Evolutionary conservation across 1,139 yeast species (phyloP), one percentile per base, ranked within the genome.

Genomic region (Suhomyces wounanorum): DNA sequence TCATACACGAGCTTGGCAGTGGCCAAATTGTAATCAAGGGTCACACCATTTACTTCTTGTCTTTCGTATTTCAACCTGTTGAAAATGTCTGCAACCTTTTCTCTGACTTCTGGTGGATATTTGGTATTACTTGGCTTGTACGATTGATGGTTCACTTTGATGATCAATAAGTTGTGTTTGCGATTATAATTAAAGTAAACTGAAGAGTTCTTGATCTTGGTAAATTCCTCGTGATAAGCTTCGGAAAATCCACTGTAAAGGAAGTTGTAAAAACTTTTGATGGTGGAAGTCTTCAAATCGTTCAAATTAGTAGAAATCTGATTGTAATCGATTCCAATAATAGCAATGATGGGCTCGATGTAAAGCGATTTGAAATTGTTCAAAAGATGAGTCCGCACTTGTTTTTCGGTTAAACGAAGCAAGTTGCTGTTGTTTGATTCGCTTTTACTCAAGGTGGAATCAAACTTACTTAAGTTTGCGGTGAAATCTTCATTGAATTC

Each of bases 291-390:
- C 43, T 65, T 69, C 48, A 55, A 59, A 40, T 64, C 67, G 39
- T 56, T 52, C 31, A 72, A 60, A 58, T 75, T 76, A 18, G 75
- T 61, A 8, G 71, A 63, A 36, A 70, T 65, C 45, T 70, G 70
- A 37, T 65, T 61, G 53, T 68, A 74, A 43, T 68, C 69, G 40
- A 68, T 59, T 17, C 66, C 68, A 49, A 66, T 54, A 45, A 74
- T 59, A 38, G 77, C 78, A 54, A 75, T 65, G 43, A 75, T 65
- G 39, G 79, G 79, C 51, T 75, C 78, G 40, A 75, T 58, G 55
- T 69, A 76, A 44, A 75, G 69, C 45, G 68, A 67, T 49, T 65
- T 66, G 51, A 76, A 66, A 53, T 71, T 69, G 44, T 67, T 72
- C 57, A 73, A 63, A 40, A 76, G 59, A 52, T 69, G 64, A 47